These are phyloP conservation scores for Trichoderma gracile DNA, from an alignment of 2,329 filamentous ascomycete genomes.

Conservation along the genomic window DNA sequence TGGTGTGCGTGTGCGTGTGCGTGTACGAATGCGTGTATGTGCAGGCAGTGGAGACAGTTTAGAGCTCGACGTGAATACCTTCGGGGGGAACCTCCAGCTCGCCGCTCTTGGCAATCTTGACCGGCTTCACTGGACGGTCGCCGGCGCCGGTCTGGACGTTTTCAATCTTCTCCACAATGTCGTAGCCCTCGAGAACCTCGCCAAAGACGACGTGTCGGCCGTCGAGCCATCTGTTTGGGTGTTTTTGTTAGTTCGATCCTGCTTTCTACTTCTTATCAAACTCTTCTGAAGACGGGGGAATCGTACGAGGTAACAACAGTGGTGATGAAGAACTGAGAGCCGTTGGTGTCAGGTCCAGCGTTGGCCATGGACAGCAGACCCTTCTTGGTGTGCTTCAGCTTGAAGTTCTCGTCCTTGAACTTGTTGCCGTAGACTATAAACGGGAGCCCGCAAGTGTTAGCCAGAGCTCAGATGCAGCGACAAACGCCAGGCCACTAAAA, in stretches of 20 bases:
- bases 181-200: constrained; percentile 84
- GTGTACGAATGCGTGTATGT: too few relatives aligned
- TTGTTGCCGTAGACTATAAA: constrained; percentile 74
- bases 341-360: constrained; percentile 81
- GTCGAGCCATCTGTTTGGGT: constrained; percentile 68
- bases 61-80: constrained; percentile 93
- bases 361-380: constrained; percentile 85
- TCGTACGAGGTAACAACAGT: constrained; percentile 73
- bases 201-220: constrained; percentile 85
- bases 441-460: not conserved
- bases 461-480: not conserved
- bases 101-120: constrained; percentile 82
- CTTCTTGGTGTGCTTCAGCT: constrained; percentile 87
- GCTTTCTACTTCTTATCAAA: constrained; percentile 15
- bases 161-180: constrained; percentile 78
- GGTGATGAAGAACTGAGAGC: constrained; percentile 90
- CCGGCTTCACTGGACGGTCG: constrained; percentile 67
- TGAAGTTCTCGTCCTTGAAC: constrained; percentile 92
- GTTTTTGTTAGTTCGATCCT: constrained; percentile 16
- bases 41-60: constrained; percentile 39
- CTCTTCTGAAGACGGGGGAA: not conserved
- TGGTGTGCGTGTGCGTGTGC: not conserved
- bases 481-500: not conserved
- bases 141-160: constrained; percentile 63
- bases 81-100: constrained; percentile 80